Conservation (phyloP, 2,329 filamentous ascomycete genomes). For the Colletotrichum siamense region DNA sequence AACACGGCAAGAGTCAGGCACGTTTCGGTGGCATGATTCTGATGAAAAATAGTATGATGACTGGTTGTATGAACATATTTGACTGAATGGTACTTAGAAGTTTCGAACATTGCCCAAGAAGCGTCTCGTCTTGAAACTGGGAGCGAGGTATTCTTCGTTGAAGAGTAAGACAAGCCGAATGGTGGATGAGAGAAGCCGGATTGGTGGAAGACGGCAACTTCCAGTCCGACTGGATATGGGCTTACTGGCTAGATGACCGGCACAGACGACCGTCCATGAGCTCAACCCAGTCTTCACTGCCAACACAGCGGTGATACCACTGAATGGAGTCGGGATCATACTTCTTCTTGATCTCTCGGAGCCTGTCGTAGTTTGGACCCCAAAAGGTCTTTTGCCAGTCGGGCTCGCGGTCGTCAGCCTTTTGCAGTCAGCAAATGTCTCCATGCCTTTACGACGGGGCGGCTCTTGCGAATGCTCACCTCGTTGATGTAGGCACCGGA, state of each 20-base stretch:
- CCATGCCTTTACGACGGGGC: too few relatives aligned
- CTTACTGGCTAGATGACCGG: not conserved
- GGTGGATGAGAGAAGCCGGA: not conserved
- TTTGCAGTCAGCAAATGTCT: too few relatives aligned
- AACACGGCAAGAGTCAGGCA: not conserved
- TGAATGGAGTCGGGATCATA: constrained; percentile 27
- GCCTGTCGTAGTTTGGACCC: constrained; percentile 29
- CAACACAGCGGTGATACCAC: not conserved
- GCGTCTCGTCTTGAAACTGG: not conserved
- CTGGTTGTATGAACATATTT: not conserved
- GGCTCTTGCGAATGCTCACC: not conserved
- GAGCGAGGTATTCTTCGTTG: not conserved
- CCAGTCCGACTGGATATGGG: too few relatives aligned
- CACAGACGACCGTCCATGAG: not conserved
- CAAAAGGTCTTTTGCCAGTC: constrained; percentile 33
- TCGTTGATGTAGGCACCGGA: not conserved
- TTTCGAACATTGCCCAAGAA: not conserved
- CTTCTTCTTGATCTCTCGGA: constrained; percentile 32
- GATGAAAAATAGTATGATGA: not conserved
- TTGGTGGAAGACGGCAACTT: not conserved
- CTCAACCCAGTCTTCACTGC: not conserved
- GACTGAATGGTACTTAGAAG: not conserved
- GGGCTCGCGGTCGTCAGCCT: not conserved
- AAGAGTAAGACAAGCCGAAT: not conserved
- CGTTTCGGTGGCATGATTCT: not conserved